phyloP scores from a whole-genome alignment of 495 filamentous ascomycete species.

The Neurospora africana region DNA sequence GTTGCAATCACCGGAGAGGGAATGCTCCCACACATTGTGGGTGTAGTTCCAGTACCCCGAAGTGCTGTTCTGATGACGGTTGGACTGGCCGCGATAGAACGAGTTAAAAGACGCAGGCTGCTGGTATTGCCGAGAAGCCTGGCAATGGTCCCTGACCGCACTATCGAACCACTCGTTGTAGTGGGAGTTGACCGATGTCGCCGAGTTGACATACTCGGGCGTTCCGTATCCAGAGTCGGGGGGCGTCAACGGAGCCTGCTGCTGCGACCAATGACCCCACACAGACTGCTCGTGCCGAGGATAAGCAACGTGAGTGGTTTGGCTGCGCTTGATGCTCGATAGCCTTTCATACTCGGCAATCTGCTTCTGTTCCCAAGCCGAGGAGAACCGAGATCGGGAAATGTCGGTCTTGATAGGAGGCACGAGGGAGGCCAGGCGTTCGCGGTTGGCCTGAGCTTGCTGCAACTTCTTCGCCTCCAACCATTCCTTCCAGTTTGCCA shows the following conservation, averaged over 20 bases:
- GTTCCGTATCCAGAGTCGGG: conserved; percentile 43
- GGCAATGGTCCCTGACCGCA: conserved; percentile 24
- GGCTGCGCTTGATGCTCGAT: conserved; percentile 32
- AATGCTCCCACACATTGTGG: conserved; percentile 49
- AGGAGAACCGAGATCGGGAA: conserved; percentile 28
- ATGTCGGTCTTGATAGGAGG: conserved; percentile 60
- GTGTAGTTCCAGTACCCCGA: conserved; percentile 39
- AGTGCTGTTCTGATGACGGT: conserved; percentile 20
- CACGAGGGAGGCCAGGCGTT: conserved; percentile 45
- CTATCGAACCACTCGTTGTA: conserved; percentile 37
- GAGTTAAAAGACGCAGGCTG: conserved; percentile 35
- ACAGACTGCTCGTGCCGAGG: conserved; percentile 40
- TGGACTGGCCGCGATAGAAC: conserved; percentile 38
- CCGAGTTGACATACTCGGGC: conserved; percentile 37
- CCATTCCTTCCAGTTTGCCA: conserved; percentile 75
- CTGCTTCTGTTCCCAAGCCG: conserved; percentile 43
- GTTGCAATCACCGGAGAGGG: conserved; percentile 52
- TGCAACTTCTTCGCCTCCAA: conserved; percentile 49
- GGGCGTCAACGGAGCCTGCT: conserved; percentile 34
- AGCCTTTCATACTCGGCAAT: conserved; percentile 40
- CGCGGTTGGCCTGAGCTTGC: conserved; percentile 36
- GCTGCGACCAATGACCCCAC: conserved; percentile 27
- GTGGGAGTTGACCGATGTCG: conserved; percentile 30
- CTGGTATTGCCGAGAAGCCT: conserved; percentile 18
- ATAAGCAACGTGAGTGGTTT: conserved; percentile 33